Evolutionary conservation across 2,329 filamentous ascomycete species (phyloP), one percentile per base, ranked within the genome.

Genomic region (Gaeumannomyces tritici): DNA sequence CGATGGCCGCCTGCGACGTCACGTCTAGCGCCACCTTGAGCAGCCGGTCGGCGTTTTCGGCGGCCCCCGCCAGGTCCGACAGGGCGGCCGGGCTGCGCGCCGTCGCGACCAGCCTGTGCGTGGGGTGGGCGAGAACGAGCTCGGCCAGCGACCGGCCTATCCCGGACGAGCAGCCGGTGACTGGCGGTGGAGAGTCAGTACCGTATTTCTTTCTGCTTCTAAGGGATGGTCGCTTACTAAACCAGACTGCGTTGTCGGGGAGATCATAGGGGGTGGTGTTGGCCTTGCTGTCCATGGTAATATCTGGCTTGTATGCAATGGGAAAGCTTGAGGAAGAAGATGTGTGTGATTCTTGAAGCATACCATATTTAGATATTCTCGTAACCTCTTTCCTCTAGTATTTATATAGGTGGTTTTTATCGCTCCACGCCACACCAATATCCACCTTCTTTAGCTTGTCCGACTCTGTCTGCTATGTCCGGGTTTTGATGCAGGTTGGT

Each of bases 101-200:
- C 2, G 79, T 82, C 2, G 79, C 79, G 29, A 82, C 73, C 2
- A 82, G 67, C 57, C 76, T 75, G 31, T 79, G 72, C 29, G 64
- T 67, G 1, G 74, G 70, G 54, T 77, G 73, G 62, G 65, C 71
- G 13, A 75, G 71, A 55, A 80, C 67, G 26, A 74, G 68, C 26
- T 66, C 67, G 15, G 75, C 75, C 26, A 82, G 68, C 1, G 71
- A 71, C 35, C 70, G 70, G 55, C 80, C 79, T 9, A 82, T 79
- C 15, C 80, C 80, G 0, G 73, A 76, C 0, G 80, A 82, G 66
- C 77, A 81, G 21, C 80, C 79, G 47, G 79, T 80, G 26, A 80
- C 77, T 80, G 54, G 27, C 24, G 33, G 9, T 58, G n/a, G n/a
- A n/a, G n/a, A n/a, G n/a, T n/a, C n/a, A n/a, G n/a, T n/a, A n/a